These are phyloP conservation scores for Austroboletus eburneus DNA, from an alignment of 768 basidiomycete genomes.

Conservation along the genomic window DNA sequence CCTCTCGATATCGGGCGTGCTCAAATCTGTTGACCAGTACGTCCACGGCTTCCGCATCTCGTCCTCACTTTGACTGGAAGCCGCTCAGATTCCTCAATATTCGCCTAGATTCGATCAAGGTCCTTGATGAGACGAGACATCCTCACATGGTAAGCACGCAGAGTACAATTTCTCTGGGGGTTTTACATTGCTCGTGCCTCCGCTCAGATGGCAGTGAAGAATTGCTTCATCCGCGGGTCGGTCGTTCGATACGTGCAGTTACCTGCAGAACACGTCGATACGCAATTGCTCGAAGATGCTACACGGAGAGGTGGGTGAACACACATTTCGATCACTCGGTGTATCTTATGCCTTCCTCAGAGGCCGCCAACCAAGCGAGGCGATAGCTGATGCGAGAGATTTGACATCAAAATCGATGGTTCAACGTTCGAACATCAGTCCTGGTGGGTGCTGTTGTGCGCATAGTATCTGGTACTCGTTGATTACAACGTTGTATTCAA, in stretches of 20 bases:
- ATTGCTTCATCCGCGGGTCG: conserved; percentile 97
- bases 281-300: conserved; percentile 92
- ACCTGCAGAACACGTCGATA: conserved; percentile 90
- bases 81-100: conserved; percentile 84
- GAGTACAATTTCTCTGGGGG: background rate
- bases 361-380: conserved; percentile 40
- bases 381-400: conserved; percentile 22
- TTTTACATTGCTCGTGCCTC: background rate
- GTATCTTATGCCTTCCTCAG: conserved; percentile 20
- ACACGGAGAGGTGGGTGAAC: conserved; percentile 77
- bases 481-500: background rate
- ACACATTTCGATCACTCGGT: background rate
- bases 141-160: conserved; percentile 83
- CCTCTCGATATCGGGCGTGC: conserved; percentile 88
- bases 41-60: conserved; percentile 26
- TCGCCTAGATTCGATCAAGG: conserved; percentile 88
- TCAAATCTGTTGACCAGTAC: conserved; percentile 98
- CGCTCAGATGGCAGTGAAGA: conserved; percentile 92
- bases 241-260: conserved; percentile 98
- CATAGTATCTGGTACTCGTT: background rate
- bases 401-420: background rate
- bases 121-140: conserved; percentile 87
- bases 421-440: too few species aligned
- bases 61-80: conserved; percentile 2
- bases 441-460: background rate